Evolutionary conservation across 1,284 basidiomycete species (phyloP).

Genomic region (Neolentinus lepideus): DNA sequence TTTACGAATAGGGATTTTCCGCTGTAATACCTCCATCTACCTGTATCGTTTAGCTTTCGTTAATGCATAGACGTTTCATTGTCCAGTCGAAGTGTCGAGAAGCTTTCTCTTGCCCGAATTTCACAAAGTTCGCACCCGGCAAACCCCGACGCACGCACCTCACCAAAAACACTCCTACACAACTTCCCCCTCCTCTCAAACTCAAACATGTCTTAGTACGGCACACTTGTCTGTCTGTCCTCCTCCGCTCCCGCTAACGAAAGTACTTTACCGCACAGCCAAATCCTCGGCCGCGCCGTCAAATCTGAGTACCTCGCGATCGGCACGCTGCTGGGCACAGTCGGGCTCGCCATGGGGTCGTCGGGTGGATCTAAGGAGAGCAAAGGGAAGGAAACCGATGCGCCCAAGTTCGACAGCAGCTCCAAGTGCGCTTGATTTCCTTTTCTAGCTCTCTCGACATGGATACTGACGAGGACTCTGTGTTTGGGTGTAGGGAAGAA

Average conservation of each 20-base stretch:
- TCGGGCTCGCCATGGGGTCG: conserved; percentile 42
- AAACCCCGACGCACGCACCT: too few species aligned
- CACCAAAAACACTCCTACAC: too few species aligned
- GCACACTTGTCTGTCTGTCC: conserved; percentile 4
- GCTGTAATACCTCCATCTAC: not conserved
- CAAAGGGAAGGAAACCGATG: conserved; percentile 47
- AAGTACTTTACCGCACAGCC: conserved; percentile 26
- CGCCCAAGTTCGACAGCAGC: conserved; percentile 52
- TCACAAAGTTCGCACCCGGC: too few species aligned
- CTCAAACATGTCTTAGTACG: conserved; percentile 36
- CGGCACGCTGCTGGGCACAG: conserved; percentile 49
- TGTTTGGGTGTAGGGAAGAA: conserved; percentile 42
- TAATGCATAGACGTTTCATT: too few species aligned
- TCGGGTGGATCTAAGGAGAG: conserved; percentile 44
- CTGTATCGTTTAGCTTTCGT: not conserved
- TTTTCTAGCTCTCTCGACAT: not conserved
- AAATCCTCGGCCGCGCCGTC: conserved; percentile 66
- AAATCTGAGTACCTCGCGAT: conserved; percentile 74
- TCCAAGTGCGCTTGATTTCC: conserved; percentile 48
- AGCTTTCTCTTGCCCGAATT: too few species aligned
- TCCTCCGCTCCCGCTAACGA: not conserved
- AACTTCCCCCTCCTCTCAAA: not conserved
- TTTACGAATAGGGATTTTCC: not conserved
- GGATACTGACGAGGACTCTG: conserved; percentile 3
- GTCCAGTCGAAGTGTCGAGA: too few species aligned